These are phyloP conservation scores for Leccinum longicurvipes DNA, from an alignment of 768 basidiomycete genomes.

Conservation along the genomic window DNA sequence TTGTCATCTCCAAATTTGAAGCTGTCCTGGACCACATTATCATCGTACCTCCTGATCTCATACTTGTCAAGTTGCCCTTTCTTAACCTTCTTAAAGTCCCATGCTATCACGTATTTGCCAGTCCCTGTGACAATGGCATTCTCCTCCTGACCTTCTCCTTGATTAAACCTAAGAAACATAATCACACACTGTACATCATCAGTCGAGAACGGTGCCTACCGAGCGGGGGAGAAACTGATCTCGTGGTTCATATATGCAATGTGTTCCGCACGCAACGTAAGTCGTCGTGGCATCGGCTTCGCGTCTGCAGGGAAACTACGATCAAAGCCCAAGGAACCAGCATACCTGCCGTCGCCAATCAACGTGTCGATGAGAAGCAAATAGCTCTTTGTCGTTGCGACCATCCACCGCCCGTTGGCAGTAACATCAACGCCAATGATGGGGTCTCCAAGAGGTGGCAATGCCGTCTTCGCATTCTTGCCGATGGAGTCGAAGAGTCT, in stretches of 20 bases:
- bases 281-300: constrained; percentile 85
- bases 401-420: constrained; percentile 89
- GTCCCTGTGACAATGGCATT: constrained; percentile 95
- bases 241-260: constrained; percentile 90
- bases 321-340: constrained; percentile 85
- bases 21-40: constrained; percentile 92
- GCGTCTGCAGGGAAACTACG: constrained; percentile 91
- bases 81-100: constrained; percentile 97
- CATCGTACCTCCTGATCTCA: constrained; percentile 95
- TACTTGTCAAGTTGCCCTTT: constrained; percentile 88
- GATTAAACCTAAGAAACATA: constrained; percentile 72
- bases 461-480: constrained; percentile 97
- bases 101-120: constrained; percentile 89
- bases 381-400: constrained; percentile 94
- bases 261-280: constrained; percentile 89
- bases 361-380: constrained; percentile 91
- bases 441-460: constrained; percentile 93
- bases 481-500: constrained; percentile 93
- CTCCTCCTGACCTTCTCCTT: constrained; percentile 82
- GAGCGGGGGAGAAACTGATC: constrained; percentile 89
- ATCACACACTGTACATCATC: neutral
- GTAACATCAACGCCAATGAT: constrained; percentile 94
- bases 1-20: constrained; percentile 98
- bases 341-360: constrained; percentile 86
- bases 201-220: constrained; percentile 43